A percentile compares a stretch with the other conserved stretches of the same genome.
Evolutionary conservation across 106 monocot genomes (phyloP).

Genomic region (Phalaenopsis aphrodite): DNA sequence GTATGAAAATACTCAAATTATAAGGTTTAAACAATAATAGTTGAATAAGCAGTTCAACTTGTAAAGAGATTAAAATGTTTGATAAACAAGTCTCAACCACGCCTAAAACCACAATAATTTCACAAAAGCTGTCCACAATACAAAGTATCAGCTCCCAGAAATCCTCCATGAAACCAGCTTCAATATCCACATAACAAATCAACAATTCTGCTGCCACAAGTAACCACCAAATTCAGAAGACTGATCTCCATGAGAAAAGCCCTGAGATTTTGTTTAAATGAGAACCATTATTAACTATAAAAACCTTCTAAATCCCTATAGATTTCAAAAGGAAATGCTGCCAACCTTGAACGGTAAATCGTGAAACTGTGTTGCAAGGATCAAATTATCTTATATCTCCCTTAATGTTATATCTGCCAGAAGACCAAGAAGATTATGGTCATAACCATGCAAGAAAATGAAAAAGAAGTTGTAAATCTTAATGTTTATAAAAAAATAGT

Average conservation of each 20-base stretch:
- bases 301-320: neutral
- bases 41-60: too few relatives aligned
- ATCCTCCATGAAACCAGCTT: neutral
- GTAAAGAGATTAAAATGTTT: too few relatives aligned
- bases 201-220: neutral
- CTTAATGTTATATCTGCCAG: neutral
- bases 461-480: neutral
- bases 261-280: too few relatives aligned
- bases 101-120: too few relatives aligned
- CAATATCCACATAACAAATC: too few relatives aligned
- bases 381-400: neutral
- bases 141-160: neutral
- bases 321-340: neutral
- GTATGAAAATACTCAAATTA: too few relatives aligned
- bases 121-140: too few relatives aligned
- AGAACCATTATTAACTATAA: neutral
- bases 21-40: too few relatives aligned
- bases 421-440: neutral
- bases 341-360: neutral
- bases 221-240: neutral
- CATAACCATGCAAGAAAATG: neutral
- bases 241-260: neutral
- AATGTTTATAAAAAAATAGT: neutral
- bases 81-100: too few relatives aligned
- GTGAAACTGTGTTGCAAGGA: neutral